Percentiles rank a stretch among this genome's conserved stretches.
Conservation (phyloP, 2,329 filamentous ascomycete species). For the Mycosphaerella sp. region DNA sequence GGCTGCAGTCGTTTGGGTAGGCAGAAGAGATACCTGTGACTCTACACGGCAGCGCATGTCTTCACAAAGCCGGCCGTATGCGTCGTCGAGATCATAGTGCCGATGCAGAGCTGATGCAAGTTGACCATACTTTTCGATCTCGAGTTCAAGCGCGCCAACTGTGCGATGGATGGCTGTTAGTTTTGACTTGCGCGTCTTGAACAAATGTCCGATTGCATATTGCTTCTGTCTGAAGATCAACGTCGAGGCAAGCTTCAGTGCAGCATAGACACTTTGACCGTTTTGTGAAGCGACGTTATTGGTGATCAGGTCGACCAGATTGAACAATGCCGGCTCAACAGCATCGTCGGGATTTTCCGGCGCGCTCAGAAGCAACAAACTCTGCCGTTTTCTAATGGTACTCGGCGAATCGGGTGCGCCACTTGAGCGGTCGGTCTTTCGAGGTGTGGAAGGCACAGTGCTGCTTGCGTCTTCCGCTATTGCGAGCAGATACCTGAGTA, state of each 20-base stretch:
- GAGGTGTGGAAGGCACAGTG: constrained; percentile 34
- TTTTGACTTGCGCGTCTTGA: constrained; percentile 59
- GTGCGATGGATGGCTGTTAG: constrained; percentile 56
- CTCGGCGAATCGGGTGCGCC: constrained; percentile 43
- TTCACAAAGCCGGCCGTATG: constrained; percentile 65
- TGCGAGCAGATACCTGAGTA: constrained; percentile 85
- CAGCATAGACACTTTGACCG: constrained; percentile 82
- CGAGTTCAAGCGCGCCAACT: constrained; percentile 66
- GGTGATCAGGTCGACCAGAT: constrained; percentile 81
- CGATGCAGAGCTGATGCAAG: constrained; percentile 64
- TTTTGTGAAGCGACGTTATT: constrained; percentile 79
- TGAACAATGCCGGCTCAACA: constrained; percentile 82
- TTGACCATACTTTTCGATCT: constrained; percentile 64
- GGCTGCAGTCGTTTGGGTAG: neutral
- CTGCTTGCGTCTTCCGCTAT: constrained; percentile 54
- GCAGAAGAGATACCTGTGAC: constrained; percentile 22
- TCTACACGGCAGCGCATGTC: constrained; percentile 50
- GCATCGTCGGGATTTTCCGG: constrained; percentile 68
- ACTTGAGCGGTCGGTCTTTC: constrained; percentile 58
- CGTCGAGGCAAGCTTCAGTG: constrained; percentile 77
- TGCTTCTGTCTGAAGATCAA: constrained; percentile 82
- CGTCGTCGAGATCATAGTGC: constrained; percentile 63
- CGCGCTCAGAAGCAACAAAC: constrained; percentile 77
- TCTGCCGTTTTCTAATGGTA: constrained; percentile 74
- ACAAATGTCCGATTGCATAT: constrained; percentile 71